Base-by-base conservation (phyloP, 177 flowering plant species). In the Vitis hybrid region DNA sequence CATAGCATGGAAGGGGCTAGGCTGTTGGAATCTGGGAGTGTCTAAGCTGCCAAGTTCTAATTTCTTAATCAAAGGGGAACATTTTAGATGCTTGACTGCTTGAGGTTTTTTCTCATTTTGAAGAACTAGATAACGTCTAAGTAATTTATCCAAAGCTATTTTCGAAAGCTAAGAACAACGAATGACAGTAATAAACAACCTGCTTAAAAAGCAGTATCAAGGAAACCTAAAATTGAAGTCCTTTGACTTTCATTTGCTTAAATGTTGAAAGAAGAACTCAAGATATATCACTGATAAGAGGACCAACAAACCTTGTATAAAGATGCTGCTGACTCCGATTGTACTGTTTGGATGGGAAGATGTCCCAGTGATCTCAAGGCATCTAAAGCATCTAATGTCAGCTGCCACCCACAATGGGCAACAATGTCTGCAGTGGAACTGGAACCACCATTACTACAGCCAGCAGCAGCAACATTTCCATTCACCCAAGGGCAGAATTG, bases 381-480 rank as follows among this genome's bases (percentile, higher is more conserved):
- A 78, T 95, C 99, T 66, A 95, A 75, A 23, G 98, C 98, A 87
- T 96, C 99, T 48, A 96, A 73, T 2, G 98, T 93, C 75, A 92
- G 84, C 80, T 93, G 93, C 99, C 99, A 96, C 50, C 99, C 99
- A 76, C 92, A 87, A 62, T 89, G 83, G 58, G 92, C 98, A 50
- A 79, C 59, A 67, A 85, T 77, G 77, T 76, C 80, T 58, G 74
- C 75, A 74, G 74, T 73, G 57, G 86, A 67, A 66, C 88, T 77
- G 51, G 93, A 80, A 63, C 82, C 74, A 75, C 72, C 67, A 70
- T 78, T 77, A 67, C 80, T 76, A 69, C 87, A 80, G 69, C 97
- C 98, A 70, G 99, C 98, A 78, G 95, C 93, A 68, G 99, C 98
- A 80, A 96, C 99, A 86, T 91, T 93, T 64, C 93, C 97, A 80